phyloP scores from a whole-genome alignment of 495 filamentous ascomycete species.

The Podospora pseudoanserina region DNA sequence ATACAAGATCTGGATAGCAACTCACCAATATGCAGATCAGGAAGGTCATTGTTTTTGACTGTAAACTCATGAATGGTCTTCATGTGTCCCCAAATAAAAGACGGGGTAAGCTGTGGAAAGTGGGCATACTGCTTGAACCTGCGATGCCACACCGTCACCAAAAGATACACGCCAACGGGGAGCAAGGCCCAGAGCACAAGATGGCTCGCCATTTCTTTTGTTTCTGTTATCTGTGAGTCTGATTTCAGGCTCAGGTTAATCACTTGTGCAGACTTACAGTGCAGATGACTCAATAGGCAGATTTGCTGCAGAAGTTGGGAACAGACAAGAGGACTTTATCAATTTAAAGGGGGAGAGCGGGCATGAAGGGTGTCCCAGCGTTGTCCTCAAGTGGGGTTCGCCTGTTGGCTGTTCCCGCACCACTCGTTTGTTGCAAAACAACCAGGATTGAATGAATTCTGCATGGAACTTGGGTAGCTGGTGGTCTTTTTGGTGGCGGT shows the following conservation, averaged over 20 bases:
- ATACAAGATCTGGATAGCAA: background rate
- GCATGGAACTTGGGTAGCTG: background rate
- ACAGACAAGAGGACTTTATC: too few relatives aligned
- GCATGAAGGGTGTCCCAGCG: too few relatives aligned
- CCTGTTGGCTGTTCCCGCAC: too few relatives aligned
- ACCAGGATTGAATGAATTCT: conserved; percentile 4
- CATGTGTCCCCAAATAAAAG: conserved; percentile 35
- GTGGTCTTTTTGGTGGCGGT: too few relatives aligned
- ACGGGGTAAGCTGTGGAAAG: conserved; percentile 31
- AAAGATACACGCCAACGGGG: conserved; percentile 5
- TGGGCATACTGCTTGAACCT: conserved; percentile 32
- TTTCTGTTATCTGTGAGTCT: background rate
- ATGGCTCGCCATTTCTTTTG: background rate
- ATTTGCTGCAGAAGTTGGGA: too few relatives aligned
- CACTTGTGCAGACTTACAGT: too few relatives aligned
- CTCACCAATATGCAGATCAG: conserved; percentile 28
- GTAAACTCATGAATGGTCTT: conserved; percentile 24
- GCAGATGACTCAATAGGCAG: too few relatives aligned
- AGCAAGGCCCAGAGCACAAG: background rate
- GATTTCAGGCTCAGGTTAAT: too few relatives aligned
- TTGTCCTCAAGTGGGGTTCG: too few relatives aligned
- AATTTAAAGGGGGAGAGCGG: too few relatives aligned
- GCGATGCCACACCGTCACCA: conserved; percentile 6
- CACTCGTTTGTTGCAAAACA: background rate
- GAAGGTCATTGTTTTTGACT: conserved; percentile 1